These are phyloP conservation scores for Alternaria ethzedia DNA, from an alignment of 2,329 filamentous ascomycete genomes.

Conservation along the genomic window DNA sequence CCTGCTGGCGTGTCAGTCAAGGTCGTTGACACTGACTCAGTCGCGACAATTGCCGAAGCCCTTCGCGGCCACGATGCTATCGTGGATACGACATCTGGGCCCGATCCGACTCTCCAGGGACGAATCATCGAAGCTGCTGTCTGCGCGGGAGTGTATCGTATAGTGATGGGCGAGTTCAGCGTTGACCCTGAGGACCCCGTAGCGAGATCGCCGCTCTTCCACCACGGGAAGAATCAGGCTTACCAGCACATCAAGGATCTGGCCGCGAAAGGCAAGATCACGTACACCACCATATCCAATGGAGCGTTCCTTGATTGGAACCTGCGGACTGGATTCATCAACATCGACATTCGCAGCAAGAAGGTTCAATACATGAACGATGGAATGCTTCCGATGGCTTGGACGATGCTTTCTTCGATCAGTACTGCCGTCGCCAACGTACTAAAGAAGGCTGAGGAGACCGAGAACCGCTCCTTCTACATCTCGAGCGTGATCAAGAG, in stretches of 20 bases:
- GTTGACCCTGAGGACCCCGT: constrained; percentile 10
- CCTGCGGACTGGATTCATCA: constrained; percentile 11
- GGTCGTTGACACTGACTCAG: not conserved
- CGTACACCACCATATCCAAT: constrained; percentile 15
- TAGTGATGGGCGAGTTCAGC: constrained; percentile 17
- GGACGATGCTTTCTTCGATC: constrained; percentile 8
- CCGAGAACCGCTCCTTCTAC: constrained; percentile 13
- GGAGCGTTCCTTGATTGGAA: constrained; percentile 17
- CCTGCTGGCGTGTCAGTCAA: not conserved
- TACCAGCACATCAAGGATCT: constrained; percentile 13
- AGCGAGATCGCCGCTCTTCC: constrained; percentile 8
- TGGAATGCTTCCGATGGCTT: constrained; percentile 1
- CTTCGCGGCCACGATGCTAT: constrained; percentile 56
- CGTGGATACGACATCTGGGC: constrained; percentile 52
- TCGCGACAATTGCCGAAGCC: not conserved
- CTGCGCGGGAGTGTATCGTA: constrained; percentile 15
- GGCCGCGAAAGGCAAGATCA: constrained; percentile 6
- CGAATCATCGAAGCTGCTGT: constrained; percentile 18
- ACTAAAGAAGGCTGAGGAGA: constrained; percentile 6
- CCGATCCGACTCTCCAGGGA: constrained; percentile 50
- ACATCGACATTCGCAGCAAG: constrained; percentile 9
- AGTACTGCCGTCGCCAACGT: constrained; percentile 3
- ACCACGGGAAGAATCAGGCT: constrained; percentile 13
- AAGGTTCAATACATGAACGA: constrained; percentile 13
- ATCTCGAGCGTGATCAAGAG: constrained; percentile 13